phyloP scores from a whole-genome alignment of 345 rosid genomes.

The Erysimum cheiranthoides region DNA sequence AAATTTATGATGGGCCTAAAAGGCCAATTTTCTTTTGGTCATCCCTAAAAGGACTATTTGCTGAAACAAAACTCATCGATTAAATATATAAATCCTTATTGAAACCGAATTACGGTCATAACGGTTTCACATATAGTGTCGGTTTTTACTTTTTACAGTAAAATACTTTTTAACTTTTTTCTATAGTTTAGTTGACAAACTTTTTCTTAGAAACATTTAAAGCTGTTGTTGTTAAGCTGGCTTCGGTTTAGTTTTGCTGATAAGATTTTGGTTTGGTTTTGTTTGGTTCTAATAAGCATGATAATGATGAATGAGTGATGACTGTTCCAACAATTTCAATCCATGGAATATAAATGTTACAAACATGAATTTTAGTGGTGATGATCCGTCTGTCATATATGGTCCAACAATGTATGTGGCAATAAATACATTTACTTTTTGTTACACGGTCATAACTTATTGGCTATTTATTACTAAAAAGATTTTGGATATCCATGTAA shows the following conservation, averaged over 20 bases:
- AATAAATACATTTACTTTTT: constrained; percentile 13
- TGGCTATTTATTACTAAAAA: constrained; percentile 25
- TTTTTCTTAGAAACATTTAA: too few species aligned
- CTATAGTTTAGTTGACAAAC: too few species aligned
- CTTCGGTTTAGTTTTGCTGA: neutral
- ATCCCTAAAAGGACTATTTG: constrained; percentile 7
- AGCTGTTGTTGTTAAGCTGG: neutral
- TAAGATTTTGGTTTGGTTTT: neutral
- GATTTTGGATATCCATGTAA: neutral
- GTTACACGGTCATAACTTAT: constrained; percentile 24
- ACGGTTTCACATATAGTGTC: too few species aligned
- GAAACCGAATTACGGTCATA: neutral
- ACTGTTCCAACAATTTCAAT: constrained; percentile 1
- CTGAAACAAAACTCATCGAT: neutral
- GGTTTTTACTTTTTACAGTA: too few species aligned
- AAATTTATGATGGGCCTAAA: constrained; percentile 2
- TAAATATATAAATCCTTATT: neutral
- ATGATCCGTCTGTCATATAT: constrained; percentile 16
- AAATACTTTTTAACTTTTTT: too few species aligned
- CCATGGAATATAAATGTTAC: neutral
- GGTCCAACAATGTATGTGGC: constrained; percentile 33
- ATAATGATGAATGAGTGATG: neutral
- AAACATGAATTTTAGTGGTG: constrained; percentile 13
- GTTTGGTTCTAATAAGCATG: neutral
- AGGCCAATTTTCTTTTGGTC: neutral